These are phyloP conservation scores for Fusarium pininemorale DNA, from an alignment of 2,329 filamentous ascomycete species.

Conservation along the genomic window DNA sequence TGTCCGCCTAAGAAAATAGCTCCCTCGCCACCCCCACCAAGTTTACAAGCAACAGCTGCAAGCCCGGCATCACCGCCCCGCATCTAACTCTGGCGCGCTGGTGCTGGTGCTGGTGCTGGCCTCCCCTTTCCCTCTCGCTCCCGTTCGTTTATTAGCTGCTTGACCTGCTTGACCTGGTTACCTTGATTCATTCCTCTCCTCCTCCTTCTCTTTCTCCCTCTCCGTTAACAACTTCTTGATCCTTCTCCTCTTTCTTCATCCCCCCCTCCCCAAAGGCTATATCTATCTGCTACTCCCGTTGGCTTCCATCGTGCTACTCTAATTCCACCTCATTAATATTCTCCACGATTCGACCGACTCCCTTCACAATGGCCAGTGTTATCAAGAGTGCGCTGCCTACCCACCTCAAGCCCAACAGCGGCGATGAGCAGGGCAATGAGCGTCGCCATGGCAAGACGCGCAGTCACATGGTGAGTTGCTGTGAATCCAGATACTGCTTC, in stretches of 20 bases:
- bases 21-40: conserved; percentile 38
- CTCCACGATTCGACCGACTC: conserved; percentile 5
- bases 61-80: conserved; percentile 36
- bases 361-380: conserved; percentile 70
- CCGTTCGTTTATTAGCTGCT: conserved; percentile 1
- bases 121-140: conserved; percentile 25
- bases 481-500: conserved; percentile 39
- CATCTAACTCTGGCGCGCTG: conserved; percentile 11
- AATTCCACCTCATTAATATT: conserved; percentile 9
- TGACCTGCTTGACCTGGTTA: conserved; percentile 10
- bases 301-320: conserved; percentile 7
- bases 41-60: conserved; percentile 14
- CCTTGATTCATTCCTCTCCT: conserved; percentile 33
- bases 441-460: conserved; percentile 84
- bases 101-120: background rate
- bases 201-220: background rate
- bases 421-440: conserved; percentile 60
- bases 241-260: conserved; percentile 13
- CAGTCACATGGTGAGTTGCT: conserved; percentile 78
- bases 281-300: conserved; percentile 1
- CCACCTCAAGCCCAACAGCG: conserved; percentile 76
- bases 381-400: conserved; percentile 81
- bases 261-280: background rate
- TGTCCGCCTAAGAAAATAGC: conserved; percentile 9
- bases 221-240: conserved; percentile 27